Conservation (phyloP, 2,329 filamentous ascomycete genomes). For the Trichoderma sp. region DNA sequence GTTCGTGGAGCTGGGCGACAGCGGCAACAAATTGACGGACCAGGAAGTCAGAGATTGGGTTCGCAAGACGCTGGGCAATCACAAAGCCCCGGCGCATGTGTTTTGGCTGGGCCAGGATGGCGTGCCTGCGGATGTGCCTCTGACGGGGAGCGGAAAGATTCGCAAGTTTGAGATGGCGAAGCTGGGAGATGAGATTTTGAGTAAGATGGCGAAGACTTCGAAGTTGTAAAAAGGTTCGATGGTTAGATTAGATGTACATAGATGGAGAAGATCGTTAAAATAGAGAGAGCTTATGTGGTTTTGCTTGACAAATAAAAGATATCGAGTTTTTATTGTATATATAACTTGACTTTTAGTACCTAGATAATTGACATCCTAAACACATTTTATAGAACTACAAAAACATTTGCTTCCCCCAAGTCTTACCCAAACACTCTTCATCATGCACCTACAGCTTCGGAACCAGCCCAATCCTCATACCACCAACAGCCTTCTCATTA, state of each 20-base stretch:
- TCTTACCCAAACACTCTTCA: neutral
- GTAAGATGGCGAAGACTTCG: constrained; percentile 44
- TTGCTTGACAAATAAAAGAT: neutral
- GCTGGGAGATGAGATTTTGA: constrained; percentile 53
- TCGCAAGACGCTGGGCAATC: constrained; percentile 56
- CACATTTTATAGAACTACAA: neutral
- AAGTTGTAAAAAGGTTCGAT: constrained; percentile 41
- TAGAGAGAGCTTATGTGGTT: neutral
- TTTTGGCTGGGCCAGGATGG: constrained; percentile 69
- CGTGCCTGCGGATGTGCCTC: constrained; percentile 53
- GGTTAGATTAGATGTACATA: neutral
- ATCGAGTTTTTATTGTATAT: neutral
- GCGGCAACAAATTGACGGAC: constrained; percentile 41
- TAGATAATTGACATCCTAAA: neutral
- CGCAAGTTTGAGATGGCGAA: constrained; percentile 63
- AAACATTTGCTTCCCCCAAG: neutral
- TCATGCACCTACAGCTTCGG: constrained; percentile 46
- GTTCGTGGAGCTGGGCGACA: constrained; percentile 50
- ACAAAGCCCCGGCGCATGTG: constrained; percentile 70
- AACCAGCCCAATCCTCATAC: constrained; percentile 51
- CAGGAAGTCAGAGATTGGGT: constrained; percentile 63
- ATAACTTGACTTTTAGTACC: neutral
- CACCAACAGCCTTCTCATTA: constrained; percentile 54
- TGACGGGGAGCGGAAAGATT: constrained; percentile 72
- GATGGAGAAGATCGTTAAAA: neutral